Percentiles rank a stretch among this genome's conserved stretches.
phyloP scores from a whole-genome alignment of 805 yeast genomes.

The Metschnikowia shivogae region DNA sequence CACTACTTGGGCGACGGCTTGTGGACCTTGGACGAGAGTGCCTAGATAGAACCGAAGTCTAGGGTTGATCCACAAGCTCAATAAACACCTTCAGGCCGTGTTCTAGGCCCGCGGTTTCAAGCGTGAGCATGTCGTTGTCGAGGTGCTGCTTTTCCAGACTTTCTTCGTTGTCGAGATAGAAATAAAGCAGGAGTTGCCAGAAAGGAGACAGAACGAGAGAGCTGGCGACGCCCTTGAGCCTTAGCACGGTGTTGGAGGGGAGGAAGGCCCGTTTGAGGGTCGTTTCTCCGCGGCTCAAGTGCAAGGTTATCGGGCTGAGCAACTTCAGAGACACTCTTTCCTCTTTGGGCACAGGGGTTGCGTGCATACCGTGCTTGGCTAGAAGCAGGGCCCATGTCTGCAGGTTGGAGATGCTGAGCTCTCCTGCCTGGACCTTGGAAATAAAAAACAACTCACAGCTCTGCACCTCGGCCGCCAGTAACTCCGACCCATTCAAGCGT shows the following conservation, averaged over 20 bases:
- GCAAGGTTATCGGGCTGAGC: neutral
- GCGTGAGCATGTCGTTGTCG: constrained; percentile 26
- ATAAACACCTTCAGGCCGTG: constrained; percentile 15
- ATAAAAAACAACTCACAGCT: constrained; percentile 71
- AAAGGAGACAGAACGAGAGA: constrained; percentile 17
- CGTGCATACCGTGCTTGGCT: constrained; percentile 27
- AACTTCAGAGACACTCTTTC: neutral
- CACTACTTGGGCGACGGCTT: constrained; percentile 88
- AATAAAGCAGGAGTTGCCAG: constrained; percentile 23
- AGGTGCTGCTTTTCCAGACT: constrained; percentile 18
- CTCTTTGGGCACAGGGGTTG: neutral
- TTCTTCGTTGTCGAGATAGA: constrained; percentile 21
- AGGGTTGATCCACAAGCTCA: neutral
- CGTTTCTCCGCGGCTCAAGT: neutral
- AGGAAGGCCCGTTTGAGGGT: constrained; percentile 20
- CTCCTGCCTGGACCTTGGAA: constrained; percentile 40
- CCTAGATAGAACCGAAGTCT: constrained; percentile 1
- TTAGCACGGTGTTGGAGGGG: constrained; percentile 24
- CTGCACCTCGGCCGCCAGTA: constrained; percentile 44
- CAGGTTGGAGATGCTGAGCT: constrained; percentile 17
- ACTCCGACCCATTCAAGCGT: constrained; percentile 53
- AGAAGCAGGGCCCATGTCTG: constrained; percentile 44
- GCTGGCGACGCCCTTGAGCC: constrained; percentile 33
- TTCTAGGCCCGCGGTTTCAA: constrained; percentile 23
- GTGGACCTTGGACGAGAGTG: constrained; percentile 54